phyloP scores from a whole-genome alignment of 176 grass and related monocot genomes.

The Pontederia crassipes region DNA sequence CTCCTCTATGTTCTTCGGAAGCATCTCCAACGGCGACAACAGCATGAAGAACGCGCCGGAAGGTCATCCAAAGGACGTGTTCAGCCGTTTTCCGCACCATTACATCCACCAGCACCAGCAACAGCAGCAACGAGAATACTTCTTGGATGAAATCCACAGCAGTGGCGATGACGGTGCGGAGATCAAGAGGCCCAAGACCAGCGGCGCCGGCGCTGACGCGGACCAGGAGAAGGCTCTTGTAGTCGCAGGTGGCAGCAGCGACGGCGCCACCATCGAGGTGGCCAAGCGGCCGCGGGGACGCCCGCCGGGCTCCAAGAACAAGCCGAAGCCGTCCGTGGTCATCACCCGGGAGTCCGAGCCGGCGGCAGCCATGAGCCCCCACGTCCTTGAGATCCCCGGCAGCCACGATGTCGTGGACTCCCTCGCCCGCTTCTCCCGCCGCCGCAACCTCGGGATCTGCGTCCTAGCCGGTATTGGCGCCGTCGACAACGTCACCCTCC shows the following conservation, averaged over 20 bases:
- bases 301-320: constrained; percentile 90
- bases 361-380: constrained; percentile 55
- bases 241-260: constrained; percentile 16
- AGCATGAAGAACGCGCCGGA: too few species aligned
- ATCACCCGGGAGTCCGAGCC: constrained; percentile 72
- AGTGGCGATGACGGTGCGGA: constrained; percentile 12
- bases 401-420: constrained; percentile 64
- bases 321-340: constrained; percentile 70
- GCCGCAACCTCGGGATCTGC: not conserved
- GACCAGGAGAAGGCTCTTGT: constrained; percentile 13
- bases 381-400: constrained; percentile 77
- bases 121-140: constrained; percentile 47
- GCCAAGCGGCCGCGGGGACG: constrained; percentile 56
- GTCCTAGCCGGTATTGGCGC: not conserved
- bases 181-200: constrained; percentile 29
- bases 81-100: not conserved
- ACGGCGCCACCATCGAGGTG: constrained; percentile 64
- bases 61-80: too few species aligned
- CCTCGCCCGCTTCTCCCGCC: constrained; percentile 30
- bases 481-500: constrained; percentile 5
- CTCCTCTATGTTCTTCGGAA: too few species aligned
- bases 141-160: constrained; percentile 70
- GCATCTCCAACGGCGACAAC: too few species aligned
- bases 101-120: constrained; percentile 23
- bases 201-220: not conserved